phyloP scores from a whole-genome alignment of 1,284 basidiomycete genomes.

The Earliella scabrosa region DNA sequence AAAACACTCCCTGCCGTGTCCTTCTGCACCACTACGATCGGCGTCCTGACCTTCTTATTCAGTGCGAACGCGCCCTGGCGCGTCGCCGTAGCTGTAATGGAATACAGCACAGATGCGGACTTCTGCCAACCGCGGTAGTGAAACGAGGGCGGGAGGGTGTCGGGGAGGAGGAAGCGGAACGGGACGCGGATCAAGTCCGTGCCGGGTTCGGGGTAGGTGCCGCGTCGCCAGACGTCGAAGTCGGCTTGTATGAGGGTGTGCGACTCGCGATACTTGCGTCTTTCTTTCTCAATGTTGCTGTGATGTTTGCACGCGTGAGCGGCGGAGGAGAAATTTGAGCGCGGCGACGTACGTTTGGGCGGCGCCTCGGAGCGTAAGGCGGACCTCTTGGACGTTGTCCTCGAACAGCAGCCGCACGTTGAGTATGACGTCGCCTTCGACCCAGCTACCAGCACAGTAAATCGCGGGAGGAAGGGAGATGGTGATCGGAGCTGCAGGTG shows the following conservation, averaged over 20 bases:
- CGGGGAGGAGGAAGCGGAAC: conserved; percentile 25
- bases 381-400: not conserved
- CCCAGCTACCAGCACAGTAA: not conserved
- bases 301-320: not conserved
- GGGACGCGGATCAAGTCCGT: conserved; percentile 19
- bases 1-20: conserved; percentile 12
- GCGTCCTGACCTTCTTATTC: conserved; percentile 12
- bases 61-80: conserved; percentile 17
- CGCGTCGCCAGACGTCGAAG: conserved; percentile 3
- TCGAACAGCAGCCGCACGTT: not conserved
- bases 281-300: not conserved
- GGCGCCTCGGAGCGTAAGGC: not conserved
- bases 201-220: not conserved
- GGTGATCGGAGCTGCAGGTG: not conserved
- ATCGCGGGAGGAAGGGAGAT: not conserved
- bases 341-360: not conserved
- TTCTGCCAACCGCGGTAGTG: conserved; percentile 1
- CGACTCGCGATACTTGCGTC: not conserved
- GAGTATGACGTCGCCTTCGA: not conserved
- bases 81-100: conserved; percentile 22
- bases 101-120: conserved; percentile 16
- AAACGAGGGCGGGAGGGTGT: conserved; percentile 27
- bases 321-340: not conserved
- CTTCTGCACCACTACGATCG: conserved; percentile 25
- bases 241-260: not conserved